These are phyloP conservation scores for Plantago ovata DNA, from an alignment of 257 asterid species.

Conservation along the genomic window DNA sequence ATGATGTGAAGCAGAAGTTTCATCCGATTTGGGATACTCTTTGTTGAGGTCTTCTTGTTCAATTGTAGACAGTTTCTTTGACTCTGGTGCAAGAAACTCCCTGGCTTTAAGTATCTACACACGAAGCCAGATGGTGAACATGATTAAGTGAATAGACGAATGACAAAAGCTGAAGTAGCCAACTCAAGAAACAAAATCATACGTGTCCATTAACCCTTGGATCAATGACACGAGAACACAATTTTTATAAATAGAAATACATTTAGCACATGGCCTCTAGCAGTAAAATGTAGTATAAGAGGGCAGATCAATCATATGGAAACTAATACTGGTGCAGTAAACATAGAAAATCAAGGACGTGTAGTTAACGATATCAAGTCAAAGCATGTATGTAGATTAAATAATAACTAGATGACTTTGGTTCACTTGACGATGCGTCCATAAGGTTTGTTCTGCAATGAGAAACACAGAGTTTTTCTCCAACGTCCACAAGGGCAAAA, in stretches of 20 bases:
- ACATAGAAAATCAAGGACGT: too few relatives aligned
- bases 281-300: too few relatives aligned
- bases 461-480: too few relatives aligned
- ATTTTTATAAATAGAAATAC: too few relatives aligned
- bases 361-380: too few relatives aligned
- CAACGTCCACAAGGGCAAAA: neutral
- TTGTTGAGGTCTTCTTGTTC: slow-evolving; percentile 27
- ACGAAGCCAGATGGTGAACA: slow-evolving; percentile 17
- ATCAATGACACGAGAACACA: too few relatives aligned
- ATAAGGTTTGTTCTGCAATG: neutral
- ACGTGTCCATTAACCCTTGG: too few relatives aligned
- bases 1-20: slow-evolving; percentile 24
- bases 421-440: neutral
- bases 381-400: neutral
- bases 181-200: neutral
- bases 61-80: slow-evolving; percentile 34
- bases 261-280: too few relatives aligned
- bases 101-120: slow-evolving; percentile 74
- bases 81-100: slow-evolving; percentile 54
- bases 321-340: too few relatives aligned
- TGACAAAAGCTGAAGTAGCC: neutral
- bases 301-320: too few relatives aligned
- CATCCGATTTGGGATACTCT: slow-evolving; percentile 31
- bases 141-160: neutral
- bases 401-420: slow-evolving; percentile 1